Evolutionary conservation across 805 yeast species (phyloP), one percentile per base, ranked within the genome.

Genomic region (Priceomyces melissophilus): DNA sequence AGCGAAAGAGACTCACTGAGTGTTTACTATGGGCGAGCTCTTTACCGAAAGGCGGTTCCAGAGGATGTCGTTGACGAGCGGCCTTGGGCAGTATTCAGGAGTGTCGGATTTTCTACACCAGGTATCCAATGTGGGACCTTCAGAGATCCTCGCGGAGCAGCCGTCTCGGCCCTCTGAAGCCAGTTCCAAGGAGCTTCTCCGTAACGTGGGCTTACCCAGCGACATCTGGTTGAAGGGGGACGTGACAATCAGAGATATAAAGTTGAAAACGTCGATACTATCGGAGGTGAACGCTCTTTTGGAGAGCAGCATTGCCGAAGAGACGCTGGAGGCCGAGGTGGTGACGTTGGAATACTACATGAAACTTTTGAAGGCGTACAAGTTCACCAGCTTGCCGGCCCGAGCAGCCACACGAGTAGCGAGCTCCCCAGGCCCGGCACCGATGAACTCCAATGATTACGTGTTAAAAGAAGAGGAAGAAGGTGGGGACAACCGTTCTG

Each of bases 211-310:
- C 2, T 50, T 69, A 9, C 73, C 75, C 3, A 41, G 41, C 15
- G 72, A 69, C 44, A 43, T 66, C 15, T 69, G 75, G 75, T 48
- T 62, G 25, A 45, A 49, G 26, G 61, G 60, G 14, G 63, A 61
- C 9, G 53, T 67, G 8, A 41, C 43, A 11, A 53, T 69, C 37
- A 53, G 55, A 28, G 63, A 66, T 40, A 45, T 56, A 38, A 60
- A 56, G 37, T 50, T 63, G 31, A 69, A 69, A 45, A 55, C 54
- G 15, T 46, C 59, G 11, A 43, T 69, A 37, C 47, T 69, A 32
- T 45, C 44, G 15, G 73, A 68, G 31, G 53, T 66, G 26, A 65
- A 64, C 46, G 25, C 49, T 11, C 52, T 66, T 56, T 51, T 69
- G 5, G 58, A 49, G 7, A 43, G 39, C 7, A 61, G 60, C 31